Evolutionary conservation across 805 yeast species (phyloP), one percentile per base, ranked within the genome.

Genomic region (Nematodospora valgi): DNA sequence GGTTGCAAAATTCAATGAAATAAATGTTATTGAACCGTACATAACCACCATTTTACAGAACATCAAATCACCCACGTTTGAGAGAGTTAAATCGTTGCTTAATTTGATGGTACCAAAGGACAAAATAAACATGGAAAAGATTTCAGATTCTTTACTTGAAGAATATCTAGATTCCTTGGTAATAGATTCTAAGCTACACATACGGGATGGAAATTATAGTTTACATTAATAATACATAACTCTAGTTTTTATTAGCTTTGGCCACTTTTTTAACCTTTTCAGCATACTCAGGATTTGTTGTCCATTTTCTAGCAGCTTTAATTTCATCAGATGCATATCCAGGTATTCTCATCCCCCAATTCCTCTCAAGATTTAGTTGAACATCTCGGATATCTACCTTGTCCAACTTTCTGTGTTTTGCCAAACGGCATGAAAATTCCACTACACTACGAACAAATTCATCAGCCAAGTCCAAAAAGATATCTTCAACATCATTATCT

Each of bases 401-500:
- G 41, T 91, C 96, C 7, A 86, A 76, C 52, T 86, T 88, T 47
- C 99, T 74, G 54, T 91, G 97, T 58, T 93, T 93, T 17, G 99
- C 98, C 44, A 93, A 69, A 35, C 93, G 76, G 54, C 98, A 89
- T 1, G 97, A 95, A 64, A 93, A 93, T 4, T 86, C 72, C 0
- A 97, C 86, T 2, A 94, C 95, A 31, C 84, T 80, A 5, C 86
- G 74, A 10, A 93, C 93, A 54, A 93, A 93, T 54, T 93, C 98
- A 59, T 93, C 99, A 0, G 98, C 97, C 32, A 93, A 65, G 58
- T 93, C 98, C 27, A 93, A 67, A 21, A 93, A 63, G 27, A 93
- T 64, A 46, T 91, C 98, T 58, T 89, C 96, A 15, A 87, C 95
- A 58, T 93, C 97, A 21, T 96, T 97, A 58, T 91, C 98, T 37